Evolutionary conservation across 495 filamentous ascomycete species (phyloP), one percentile per base, ranked within the genome.

Genomic region (Penicillium silybi): DNA sequence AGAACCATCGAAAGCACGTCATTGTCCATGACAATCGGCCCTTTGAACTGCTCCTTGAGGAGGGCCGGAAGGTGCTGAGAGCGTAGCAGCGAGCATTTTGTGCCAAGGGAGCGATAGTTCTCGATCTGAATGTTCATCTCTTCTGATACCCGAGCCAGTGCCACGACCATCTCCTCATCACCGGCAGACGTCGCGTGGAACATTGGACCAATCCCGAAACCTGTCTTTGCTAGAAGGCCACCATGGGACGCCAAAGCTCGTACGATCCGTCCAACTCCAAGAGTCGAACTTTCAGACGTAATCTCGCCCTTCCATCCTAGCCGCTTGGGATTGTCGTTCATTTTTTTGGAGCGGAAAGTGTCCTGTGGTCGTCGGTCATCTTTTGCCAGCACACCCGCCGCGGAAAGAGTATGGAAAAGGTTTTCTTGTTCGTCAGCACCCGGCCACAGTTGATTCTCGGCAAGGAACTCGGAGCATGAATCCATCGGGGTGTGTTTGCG

Each of bases 291-390:
- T 37, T 55, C 53, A 16, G 53, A 55, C 0, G 46, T 55, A 16
- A 55, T 40, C 42, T 55, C 53, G 29, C 53, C 53, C 44, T 55
- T 55, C 52, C 56, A 55, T 27, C 43, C 47, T 11, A 59, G 4
- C 3, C 18, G 2, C 20, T 40, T 59, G 40, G 41, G 23, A 13
- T 52, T 39, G 0, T 43, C 22, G 18, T 39, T 29, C n/a, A 27
- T 35, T 46, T 41, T 32, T 2, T 37, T 43, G 4, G 2, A 11
- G 1, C 17, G 17, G 4, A n/a, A n/a, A n/a, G 27, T 15, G n/a
- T 29, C 26, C 7, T 44, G 41, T 9, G 51, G 51, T 17, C 51
- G 19, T 20, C 19, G 8, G 10, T 38, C 15, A 27, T 53, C 51
- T 1, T 48, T 20, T 26, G 6, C 44, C 10, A 53, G 22, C 4